These are phyloP conservation scores for Plasmodium cynomolgi DNA, from an alignment of 169 alveolate genomes.

Conservation along the genomic window DNA sequence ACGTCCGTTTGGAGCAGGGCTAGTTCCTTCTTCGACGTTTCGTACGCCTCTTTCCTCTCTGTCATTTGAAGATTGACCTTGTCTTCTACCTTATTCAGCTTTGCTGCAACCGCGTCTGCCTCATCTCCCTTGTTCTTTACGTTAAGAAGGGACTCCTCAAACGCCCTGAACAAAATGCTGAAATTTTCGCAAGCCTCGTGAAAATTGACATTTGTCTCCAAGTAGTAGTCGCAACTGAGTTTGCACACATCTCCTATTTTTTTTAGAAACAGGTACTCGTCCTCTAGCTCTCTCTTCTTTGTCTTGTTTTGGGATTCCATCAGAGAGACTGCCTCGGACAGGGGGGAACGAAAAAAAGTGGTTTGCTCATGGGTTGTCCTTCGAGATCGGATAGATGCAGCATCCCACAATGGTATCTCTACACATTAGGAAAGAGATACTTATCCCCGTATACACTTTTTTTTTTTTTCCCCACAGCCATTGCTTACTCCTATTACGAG, in stretches of 20 bases:
- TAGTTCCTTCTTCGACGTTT: constrained; percentile 9
- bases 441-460: not conserved
- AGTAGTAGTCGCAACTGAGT: constrained; percentile 56
- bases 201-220: constrained; percentile 44
- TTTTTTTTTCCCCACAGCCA: not conserved
- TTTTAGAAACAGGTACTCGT: constrained; percentile 36
- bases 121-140: constrained; percentile 21
- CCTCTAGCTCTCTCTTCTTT: constrained; percentile 35
- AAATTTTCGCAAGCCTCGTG: constrained; percentile 69
- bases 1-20: constrained; percentile 1
- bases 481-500: constrained; percentile 27
- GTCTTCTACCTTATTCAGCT: constrained; percentile 18
- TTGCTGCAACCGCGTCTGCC: constrained; percentile 9
- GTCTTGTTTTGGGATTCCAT: constrained; percentile 58
- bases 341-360: not conserved
- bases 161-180: constrained; percentile 31
- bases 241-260: constrained; percentile 69
- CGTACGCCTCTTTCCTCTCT: constrained; percentile 11
- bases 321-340: constrained; percentile 3
- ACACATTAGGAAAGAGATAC: not conserved
- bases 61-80: not conserved
- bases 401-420: not conserved
- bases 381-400: not conserved
- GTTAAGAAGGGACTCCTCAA: constrained; percentile 19
- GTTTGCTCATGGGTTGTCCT: not conserved